Percentiles rank a stretch among this genome's conserved stretches.
These are phyloP conservation scores for Secale cereale DNA, from an alignment of 176 grass and related monocot genomes.

Conservation along the genomic window DNA sequence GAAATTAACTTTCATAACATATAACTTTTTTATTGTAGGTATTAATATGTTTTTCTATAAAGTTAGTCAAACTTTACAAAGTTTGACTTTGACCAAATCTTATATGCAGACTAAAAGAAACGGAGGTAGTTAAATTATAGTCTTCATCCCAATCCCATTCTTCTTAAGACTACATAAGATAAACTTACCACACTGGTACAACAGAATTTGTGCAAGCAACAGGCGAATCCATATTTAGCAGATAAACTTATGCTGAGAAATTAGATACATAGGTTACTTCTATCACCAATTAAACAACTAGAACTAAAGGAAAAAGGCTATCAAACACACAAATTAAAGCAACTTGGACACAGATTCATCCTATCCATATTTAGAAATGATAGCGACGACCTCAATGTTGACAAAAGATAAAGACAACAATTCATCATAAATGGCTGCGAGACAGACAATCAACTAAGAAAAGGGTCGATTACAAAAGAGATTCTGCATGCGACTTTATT, in stretches of 20 bases:
- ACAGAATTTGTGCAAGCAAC: neutral
- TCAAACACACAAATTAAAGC: neutral
- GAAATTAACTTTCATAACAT: no score
- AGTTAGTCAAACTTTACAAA: no score
- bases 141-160: no score
- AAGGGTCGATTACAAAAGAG: conserved; percentile 10
- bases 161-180: no score
- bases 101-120: no score
- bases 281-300: neutral
- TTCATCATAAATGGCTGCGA: conserved; percentile 13
- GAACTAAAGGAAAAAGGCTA: neutral
- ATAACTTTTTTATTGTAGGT: no score
- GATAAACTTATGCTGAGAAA: neutral
- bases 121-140: no score
- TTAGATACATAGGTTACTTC: neutral
- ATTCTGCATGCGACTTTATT: conserved; percentile 36
- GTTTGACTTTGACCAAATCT: no score
- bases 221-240: neutral
- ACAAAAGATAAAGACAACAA: neutral
- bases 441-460: conserved; percentile 15
- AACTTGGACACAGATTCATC: neutral
- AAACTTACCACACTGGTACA: neutral
- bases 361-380: neutral
- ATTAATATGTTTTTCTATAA: no score
- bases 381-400: neutral